Conservation (phyloP, 495 filamentous ascomycete genomes). For the Podospora pseudoanserina region DNA sequence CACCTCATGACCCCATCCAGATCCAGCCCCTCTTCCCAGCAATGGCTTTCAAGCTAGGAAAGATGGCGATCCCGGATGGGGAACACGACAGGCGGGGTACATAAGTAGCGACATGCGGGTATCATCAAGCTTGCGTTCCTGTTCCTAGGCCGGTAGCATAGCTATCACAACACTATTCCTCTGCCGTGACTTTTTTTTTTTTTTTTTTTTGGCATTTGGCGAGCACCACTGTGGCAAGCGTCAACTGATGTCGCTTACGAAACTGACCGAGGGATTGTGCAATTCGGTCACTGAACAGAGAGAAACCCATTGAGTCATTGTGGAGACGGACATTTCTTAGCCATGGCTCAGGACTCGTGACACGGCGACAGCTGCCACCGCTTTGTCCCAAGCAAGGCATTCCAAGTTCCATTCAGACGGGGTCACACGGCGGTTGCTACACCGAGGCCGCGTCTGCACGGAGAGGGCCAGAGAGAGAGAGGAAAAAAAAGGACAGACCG, state of each 20-base stretch:
- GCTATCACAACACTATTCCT: not conserved
- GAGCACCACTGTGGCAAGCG: not conserved
- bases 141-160: not conserved
- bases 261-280: not conserved
- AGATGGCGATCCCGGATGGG: conserved; percentile 18
- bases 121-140: not conserved
- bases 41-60: conserved; percentile 6
- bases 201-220: not conserved
- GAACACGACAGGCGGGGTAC: conserved; percentile 31
- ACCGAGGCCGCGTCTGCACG: not conserved
- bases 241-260: not conserved
- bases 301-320: conserved; percentile 9
- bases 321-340: conserved; percentile 5
- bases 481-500: not conserved
- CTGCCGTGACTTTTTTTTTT: not conserved
- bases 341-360: conserved; percentile 6
- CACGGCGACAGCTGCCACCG: not conserved
- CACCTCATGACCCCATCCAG: not conserved
- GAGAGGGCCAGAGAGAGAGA: not conserved
- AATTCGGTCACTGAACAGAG: not conserved
- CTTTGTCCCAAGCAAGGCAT: conserved; percentile 1
- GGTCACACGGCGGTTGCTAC: conserved; percentile 11
- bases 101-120: conserved; percentile 1
- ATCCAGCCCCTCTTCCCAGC: conserved; percentile 11
- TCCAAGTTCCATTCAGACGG: not conserved